These are phyloP conservation scores for Sarocladiaceae sp. DNA, from an alignment of 2,329 filamentous ascomycete genomes.

Conservation along the genomic window DNA sequence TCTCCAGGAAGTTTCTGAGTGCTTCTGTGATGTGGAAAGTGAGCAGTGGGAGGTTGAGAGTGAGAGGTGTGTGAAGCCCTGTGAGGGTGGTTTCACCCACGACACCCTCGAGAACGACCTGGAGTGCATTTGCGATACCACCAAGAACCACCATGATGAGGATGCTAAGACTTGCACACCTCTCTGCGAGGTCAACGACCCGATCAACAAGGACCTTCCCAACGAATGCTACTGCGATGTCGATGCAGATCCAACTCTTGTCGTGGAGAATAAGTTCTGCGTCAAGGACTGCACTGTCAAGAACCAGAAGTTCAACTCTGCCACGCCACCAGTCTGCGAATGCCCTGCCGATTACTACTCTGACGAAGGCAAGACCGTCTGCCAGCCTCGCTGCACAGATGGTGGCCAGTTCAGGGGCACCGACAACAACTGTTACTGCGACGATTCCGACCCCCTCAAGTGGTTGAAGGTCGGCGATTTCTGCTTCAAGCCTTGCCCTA, in stretches of 20 bases:
- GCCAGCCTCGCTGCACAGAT: neutral
- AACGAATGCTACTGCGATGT: neutral
- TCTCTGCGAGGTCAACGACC: neutral
- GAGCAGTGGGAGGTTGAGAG: neutral
- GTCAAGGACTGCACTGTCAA: neutral
- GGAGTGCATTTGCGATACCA: neutral
- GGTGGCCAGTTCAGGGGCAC: neutral
- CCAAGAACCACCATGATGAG: neutral
- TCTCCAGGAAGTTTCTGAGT: neutral
- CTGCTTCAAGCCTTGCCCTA: neutral
- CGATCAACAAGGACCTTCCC: neutral
- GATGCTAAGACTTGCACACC: neutral
- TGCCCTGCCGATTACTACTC: neutral
- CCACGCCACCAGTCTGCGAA: neutral
- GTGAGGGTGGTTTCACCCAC: no score
- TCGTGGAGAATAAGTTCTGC: neutral
- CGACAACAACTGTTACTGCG: neutral
- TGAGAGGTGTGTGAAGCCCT: neutral
- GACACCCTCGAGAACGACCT: neutral
- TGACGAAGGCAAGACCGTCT: neutral
- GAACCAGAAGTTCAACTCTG: neutral
- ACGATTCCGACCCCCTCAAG: no score
- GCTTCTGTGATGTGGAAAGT: neutral
- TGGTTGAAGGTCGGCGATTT: no score
- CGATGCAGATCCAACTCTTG: neutral